These are phyloP conservation scores for Hypoxylon perforatum DNA, from an alignment of 495 filamentous ascomycete species.

Conservation along the genomic window DNA sequence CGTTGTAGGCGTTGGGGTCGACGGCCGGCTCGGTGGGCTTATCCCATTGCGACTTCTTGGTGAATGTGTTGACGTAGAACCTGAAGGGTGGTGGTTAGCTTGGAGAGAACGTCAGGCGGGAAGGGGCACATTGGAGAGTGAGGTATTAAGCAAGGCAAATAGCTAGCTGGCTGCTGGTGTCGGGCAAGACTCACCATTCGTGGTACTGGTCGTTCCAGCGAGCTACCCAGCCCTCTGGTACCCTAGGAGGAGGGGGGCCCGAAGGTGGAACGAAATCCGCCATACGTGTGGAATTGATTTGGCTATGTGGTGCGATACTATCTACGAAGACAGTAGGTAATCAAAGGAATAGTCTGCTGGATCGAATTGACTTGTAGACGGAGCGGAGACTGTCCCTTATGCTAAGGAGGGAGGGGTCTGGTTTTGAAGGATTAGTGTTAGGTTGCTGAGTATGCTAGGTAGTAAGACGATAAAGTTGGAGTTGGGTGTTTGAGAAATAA, in stretches of 20 bases:
- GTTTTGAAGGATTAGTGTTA: neutral
- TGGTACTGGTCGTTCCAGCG: conserved; percentile 80
- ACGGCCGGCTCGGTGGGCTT: conserved; percentile 71
- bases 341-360: conserved; percentile 3
- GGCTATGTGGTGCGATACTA: conserved; percentile 23
- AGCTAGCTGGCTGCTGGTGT: too few species aligned
- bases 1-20: conserved; percentile 48
- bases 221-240: conserved; percentile 89
- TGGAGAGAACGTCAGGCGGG: conserved; percentile 1
- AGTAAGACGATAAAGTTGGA: too few species aligned
- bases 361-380: conserved; percentile 14
- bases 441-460: too few species aligned
- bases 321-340: neutral
- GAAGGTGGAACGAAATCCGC: conserved; percentile 73
- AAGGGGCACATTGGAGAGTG: neutral
- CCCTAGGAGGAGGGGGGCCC: conserved; percentile 85
- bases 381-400: conserved; percentile 22
- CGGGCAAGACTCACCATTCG: conserved; percentile 76
- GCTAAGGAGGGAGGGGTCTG: too few species aligned
- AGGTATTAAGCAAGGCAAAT: conserved; percentile 3
- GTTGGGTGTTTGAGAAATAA: too few species aligned
- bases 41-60: conserved; percentile 90
- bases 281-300: conserved; percentile 52
- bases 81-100: conserved; percentile 50
- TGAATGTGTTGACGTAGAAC: conserved; percentile 90